Base-by-base conservation (phyloP, 495 filamentous ascomycete genomes). In the Penicillium diatomitis region DNA sequence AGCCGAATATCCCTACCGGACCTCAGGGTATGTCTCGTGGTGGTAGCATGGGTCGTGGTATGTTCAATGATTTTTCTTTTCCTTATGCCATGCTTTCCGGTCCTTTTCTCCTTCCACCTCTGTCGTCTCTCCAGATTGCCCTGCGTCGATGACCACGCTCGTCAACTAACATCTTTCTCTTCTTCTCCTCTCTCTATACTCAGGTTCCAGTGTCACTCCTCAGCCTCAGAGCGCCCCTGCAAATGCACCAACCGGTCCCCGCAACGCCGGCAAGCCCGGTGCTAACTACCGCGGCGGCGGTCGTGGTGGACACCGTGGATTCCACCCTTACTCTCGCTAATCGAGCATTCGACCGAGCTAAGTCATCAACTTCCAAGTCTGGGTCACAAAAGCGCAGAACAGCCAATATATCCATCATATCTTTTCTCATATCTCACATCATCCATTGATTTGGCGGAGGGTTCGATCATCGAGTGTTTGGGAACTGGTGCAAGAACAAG, bases 241-340 rank as follows among this genome's bases (percentile, higher is more conserved):
- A 1, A 95, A 95, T 60, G 92, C 92, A 2, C 92, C 92, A 0
- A 98, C 94, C 1, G 92, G 92, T 5, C 92, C 92, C 12, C 92
- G 95, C 74, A 98, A 98, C 58, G 88, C 91, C 27, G 90, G 90
- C 27, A 86, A 86, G 64, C 90, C 92, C 0, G 90, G 90, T 5
- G 87, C 90, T 1, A 96, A 96, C 66, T 96, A 96, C 68, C 81
- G 92, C 32, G 94, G 92, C 30, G 92, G 94, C 32, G 88, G 91
- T n/a, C 74, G 90, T 48, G 87, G 90, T 46, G 82, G 67, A 35
- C 74, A 79, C 50, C 69, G 85, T 20, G 84, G 88, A 4, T 95
- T 82, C 69, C 89, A 95, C 68, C 90, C 90, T 36, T 95, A 96
- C 65, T 68, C 75, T 34, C 67, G 79, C 41, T 70, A 59, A 33